Percentiles rank a stretch among this genome's conserved stretches.
Evolutionary conservation across 148 eudicot genomes (phyloP).

Genomic region (Polygonum aviculare): DNA sequence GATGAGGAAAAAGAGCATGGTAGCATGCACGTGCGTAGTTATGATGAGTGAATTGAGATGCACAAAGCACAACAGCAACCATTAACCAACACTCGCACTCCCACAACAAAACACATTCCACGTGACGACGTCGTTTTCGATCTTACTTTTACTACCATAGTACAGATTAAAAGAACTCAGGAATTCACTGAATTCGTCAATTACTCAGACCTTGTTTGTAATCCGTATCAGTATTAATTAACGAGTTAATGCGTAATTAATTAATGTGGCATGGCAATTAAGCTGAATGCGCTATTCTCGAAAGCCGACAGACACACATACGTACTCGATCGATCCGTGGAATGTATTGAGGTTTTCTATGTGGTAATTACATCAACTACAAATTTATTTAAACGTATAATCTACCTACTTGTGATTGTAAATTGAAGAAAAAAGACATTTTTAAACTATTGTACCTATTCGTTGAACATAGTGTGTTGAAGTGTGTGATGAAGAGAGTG

Average conservation of each 20-base stretch:
- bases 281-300: not conserved
- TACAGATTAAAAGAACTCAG: not conserved
- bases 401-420: too few relatives aligned
- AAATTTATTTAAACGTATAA: too few relatives aligned
- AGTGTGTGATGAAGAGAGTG: too few relatives aligned
- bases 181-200: not conserved
- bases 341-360: not conserved
- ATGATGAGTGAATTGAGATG: not conserved
- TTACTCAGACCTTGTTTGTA: not conserved
- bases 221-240: too few relatives aligned
- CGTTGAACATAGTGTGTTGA: too few relatives aligned
- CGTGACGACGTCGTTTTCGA: constrained; percentile 13
- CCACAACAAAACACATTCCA: not conserved
- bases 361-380: too few relatives aligned
- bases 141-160: too few relatives aligned
- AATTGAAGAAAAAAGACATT: too few relatives aligned
- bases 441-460: too few relatives aligned
- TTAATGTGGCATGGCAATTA: not conserved
- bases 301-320: not conserved
- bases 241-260: not conserved
- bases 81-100: not conserved
- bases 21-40: not conserved
- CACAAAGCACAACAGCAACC: not conserved
- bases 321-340: not conserved
- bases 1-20: not conserved